phyloP scores from a whole-genome alignment of 805 yeast species.

The Suhomyces sp. region DNA sequence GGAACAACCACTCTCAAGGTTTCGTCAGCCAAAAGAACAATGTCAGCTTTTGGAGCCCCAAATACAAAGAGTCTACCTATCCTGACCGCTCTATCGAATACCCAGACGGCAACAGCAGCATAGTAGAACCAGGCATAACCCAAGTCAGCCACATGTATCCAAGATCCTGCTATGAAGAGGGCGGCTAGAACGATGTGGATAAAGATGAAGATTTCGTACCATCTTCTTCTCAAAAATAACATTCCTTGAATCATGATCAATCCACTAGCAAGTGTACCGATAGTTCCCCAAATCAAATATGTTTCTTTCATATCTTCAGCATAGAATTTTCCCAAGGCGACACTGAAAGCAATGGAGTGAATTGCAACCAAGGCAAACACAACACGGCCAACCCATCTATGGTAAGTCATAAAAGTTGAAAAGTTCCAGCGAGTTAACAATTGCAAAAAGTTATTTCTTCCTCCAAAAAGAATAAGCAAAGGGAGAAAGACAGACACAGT shows the following conservation, averaged over 20 bases:
- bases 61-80: slow-evolving; percentile 27
- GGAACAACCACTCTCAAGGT: slow-evolving; percentile 38
- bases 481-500: slow-evolving; percentile 35
- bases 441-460: slow-evolving; percentile 22
- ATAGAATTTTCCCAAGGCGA: slow-evolving; percentile 12
- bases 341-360: slow-evolving; percentile 20
- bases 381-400: slow-evolving; percentile 23
- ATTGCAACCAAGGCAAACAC: slow-evolving; percentile 15
- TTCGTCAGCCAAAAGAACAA: slow-evolving; percentile 33
- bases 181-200: slow-evolving; percentile 58
- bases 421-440: slow-evolving; percentile 14
- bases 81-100: slow-evolving; percentile 33
- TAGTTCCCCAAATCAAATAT: slow-evolving; percentile 28
- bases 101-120: slow-evolving; percentile 38
- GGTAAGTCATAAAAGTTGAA: slow-evolving; percentile 19
- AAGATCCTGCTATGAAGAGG: slow-evolving; percentile 47
- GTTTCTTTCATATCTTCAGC: slow-evolving; percentile 13
- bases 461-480: slow-evolving; percentile 20
- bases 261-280: slow-evolving; percentile 35
- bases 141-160: slow-evolving; percentile 42
- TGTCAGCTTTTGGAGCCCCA: slow-evolving; percentile 35
- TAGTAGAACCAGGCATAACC: slow-evolving; percentile 32
- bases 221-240: slow-evolving; percentile 43
- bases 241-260: slow-evolving; percentile 47
- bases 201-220: slow-evolving; percentile 55